Conservation (phyloP, 306 rosid species). For the Corylus americana region DNA sequence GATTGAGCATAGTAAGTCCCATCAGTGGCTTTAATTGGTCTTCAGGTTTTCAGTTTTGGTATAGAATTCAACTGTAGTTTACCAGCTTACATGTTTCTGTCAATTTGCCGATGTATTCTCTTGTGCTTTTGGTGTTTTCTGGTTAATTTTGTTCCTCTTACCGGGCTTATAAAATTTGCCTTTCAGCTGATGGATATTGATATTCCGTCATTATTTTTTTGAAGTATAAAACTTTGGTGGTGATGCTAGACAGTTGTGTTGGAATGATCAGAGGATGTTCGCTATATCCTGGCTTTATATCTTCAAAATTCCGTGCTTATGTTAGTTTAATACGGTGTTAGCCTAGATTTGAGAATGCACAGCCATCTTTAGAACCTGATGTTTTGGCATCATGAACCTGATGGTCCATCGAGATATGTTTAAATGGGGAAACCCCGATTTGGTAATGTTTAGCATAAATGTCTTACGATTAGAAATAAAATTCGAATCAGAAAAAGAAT, state of each 20-base stretch:
- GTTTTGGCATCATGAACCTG: too few relatives aligned
- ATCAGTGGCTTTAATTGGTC: not conserved
- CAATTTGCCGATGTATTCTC: not conserved
- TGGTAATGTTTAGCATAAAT: too few relatives aligned
- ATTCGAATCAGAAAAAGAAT: too few relatives aligned
- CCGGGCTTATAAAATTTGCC: not conserved
- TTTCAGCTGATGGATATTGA: not conserved
- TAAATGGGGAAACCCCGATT: too few relatives aligned
- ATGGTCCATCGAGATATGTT: too few relatives aligned
- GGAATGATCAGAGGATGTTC: too few relatives aligned
- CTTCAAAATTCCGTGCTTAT: not conserved
- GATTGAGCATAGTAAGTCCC: constrained; percentile 26
- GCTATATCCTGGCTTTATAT: not conserved
- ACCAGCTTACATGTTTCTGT: not conserved
- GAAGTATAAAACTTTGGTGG: not conserved
- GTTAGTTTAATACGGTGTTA: not conserved
- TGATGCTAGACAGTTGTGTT: not conserved
- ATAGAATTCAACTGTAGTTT: not conserved
- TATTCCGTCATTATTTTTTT: not conserved
- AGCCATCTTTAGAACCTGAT: not conserved
- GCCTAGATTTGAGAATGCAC: not conserved
- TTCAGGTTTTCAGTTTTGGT: not conserved
- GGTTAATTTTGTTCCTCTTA: not conserved
- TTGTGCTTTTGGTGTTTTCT: not conserved
- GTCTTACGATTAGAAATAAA: too few relatives aligned